These are phyloP conservation scores for Cymbidium sinense DNA, from an alignment of 106 monocot genomes.

Conservation along the genomic window DNA sequence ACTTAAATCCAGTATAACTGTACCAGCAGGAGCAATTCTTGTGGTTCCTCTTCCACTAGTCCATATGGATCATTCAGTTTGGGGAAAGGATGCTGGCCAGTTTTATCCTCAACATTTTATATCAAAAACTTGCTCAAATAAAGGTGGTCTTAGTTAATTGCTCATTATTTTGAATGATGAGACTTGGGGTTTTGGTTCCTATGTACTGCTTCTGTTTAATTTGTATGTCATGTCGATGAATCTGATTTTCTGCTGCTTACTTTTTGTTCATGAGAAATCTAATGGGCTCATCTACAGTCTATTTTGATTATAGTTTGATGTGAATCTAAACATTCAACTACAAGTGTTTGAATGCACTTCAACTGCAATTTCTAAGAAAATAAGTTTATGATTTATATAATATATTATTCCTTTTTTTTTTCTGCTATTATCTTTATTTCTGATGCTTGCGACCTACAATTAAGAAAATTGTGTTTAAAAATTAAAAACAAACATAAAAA, in stretches of 20 bases:
- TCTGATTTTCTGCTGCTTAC: not conserved
- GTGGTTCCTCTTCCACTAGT: conserved; percentile 60
- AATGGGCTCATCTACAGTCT: not conserved
- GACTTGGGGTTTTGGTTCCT: not conserved
- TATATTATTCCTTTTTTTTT: too few species aligned
- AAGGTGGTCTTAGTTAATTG: conserved; percentile 10
- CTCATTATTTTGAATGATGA: not conserved
- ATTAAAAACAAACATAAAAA: too few species aligned
- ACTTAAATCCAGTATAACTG: conserved; percentile 25
- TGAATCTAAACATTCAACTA: not conserved
- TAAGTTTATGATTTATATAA: too few species aligned
- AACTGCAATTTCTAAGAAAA: not conserved
- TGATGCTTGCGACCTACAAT: too few species aligned
- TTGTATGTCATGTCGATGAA: not conserved
- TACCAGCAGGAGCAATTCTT: conserved; percentile 56
- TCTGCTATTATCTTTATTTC: too few species aligned
- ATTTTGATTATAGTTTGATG: not conserved
- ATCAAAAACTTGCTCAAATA: conserved; percentile 10
- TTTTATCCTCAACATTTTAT: conserved; percentile 56
- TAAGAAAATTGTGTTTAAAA: too few species aligned
- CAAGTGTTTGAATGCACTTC: not conserved
- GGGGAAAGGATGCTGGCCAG: conserved; percentile 51
- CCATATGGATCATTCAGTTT: conserved; percentile 49
- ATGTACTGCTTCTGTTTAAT: not conserved
- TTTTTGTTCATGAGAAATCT: not conserved